phyloP scores from a whole-genome alignment of 2,329 filamentous ascomycete species.

The Aspergillus floridensis region DNA sequence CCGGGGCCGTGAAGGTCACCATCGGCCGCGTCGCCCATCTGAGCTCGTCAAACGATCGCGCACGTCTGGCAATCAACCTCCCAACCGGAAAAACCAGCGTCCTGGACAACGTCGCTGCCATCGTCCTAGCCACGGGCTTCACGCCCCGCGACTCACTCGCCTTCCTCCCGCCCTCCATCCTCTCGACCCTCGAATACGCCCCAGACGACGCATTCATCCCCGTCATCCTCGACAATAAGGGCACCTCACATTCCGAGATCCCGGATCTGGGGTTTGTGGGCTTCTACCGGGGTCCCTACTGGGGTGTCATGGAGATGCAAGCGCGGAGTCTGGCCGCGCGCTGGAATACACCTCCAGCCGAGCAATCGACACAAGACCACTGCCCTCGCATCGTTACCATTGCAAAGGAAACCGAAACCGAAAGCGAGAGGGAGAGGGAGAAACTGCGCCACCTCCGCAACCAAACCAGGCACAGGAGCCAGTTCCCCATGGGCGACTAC shows the following conservation, averaged over 20 bases:
- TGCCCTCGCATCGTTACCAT: conserved; percentile 14
- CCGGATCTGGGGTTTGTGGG: conserved; percentile 73
- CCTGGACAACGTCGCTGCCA: conserved; percentile 60
- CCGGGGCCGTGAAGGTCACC: conserved; percentile 55
- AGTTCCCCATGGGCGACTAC: conserved; percentile 85
- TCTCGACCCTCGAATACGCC: conserved; percentile 58
- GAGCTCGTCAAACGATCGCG: background rate
- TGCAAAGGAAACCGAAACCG: conserved; percentile 15
- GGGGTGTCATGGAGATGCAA: conserved; percentile 87
- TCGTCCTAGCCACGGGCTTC: conserved; percentile 76
- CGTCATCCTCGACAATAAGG: conserved; percentile 66
- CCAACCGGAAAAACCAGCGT: conserved; percentile 36
- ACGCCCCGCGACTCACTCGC: conserved; percentile 61
- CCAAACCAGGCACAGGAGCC: conserved; percentile 44
- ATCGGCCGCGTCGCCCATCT: conserved; percentile 41
- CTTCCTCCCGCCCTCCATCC: conserved; percentile 60
- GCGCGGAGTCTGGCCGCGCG: conserved; percentile 63
- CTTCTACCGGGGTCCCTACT: conserved; percentile 80
- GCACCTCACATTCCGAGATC: conserved; percentile 59
- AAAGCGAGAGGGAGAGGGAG: conserved; percentile 27
- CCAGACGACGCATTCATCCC: conserved; percentile 56
- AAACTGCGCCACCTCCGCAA: conserved; percentile 23
- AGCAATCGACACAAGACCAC: background rate
- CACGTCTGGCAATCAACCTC: conserved; percentile 38
- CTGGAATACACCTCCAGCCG: conserved; percentile 48